Evolutionary conservation across 345 rosid species (phyloP).

Genomic region (Eutrema yunnanense): DNA sequence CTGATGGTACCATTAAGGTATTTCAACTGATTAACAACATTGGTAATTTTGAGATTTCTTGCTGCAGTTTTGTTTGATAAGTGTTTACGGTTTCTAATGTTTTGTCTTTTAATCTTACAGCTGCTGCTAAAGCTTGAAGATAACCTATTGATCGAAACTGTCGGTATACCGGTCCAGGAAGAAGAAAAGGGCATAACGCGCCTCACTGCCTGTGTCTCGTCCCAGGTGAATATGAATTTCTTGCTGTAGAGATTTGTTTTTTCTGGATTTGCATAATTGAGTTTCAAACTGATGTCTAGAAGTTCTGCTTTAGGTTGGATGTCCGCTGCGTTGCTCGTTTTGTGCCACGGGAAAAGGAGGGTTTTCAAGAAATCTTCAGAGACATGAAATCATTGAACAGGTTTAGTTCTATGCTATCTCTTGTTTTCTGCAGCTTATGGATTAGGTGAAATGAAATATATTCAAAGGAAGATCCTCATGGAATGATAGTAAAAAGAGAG

Average conservation of each 20-base stretch:
- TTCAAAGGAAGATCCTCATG: not conserved
- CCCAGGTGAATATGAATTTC: constrained; percentile 52
- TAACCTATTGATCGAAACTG: constrained; percentile 87
- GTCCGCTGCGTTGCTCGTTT: constrained; percentile 93
- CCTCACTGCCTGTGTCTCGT: constrained; percentile 95
- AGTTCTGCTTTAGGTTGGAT: constrained; percentile 66
- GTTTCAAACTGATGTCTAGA: constrained; percentile 4
- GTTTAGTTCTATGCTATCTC: constrained; percentile 26
- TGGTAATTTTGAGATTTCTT: constrained; percentile 3
- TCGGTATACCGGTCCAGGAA: constrained; percentile 84
- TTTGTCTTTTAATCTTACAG: constrained; percentile 34
- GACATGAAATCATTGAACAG: constrained; percentile 95
- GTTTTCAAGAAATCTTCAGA: constrained; percentile 76
- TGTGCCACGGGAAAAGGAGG: constrained; percentile 99
- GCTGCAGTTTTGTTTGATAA: not conserved
- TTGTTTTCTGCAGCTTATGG: constrained; percentile 5
- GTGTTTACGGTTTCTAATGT: not conserved
- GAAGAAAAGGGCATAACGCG: constrained; percentile 73
- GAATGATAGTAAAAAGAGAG: not conserved
- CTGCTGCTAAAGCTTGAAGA: constrained; percentile 76
- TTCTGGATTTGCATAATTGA: not conserved
- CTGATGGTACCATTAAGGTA: constrained; percentile 97
- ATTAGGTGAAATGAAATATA: not conserved
- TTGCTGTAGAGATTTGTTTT: not conserved
- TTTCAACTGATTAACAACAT: not conserved